These are phyloP conservation scores for Asterophora parasitica DNA, from an alignment of 768 basidiomycete genomes.

Conservation along the genomic window DNA sequence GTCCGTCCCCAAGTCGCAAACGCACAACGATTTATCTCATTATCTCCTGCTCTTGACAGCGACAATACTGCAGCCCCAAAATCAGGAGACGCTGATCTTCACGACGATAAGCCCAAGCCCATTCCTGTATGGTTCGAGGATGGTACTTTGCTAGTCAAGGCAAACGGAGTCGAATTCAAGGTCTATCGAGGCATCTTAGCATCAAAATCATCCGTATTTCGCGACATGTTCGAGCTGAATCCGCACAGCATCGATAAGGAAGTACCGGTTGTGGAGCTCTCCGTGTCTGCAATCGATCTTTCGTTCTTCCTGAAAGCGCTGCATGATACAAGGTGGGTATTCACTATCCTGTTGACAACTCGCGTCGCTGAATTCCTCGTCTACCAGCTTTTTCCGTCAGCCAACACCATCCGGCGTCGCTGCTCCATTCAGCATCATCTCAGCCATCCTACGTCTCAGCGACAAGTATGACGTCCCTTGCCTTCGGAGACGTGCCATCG, in stretches of 20 bases:
- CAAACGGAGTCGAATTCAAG: neutral
- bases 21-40: no score
- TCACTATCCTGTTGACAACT: neutral
- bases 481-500: conserved; percentile 6
- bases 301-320: conserved; percentile 8
- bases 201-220: neutral
- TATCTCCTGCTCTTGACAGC: no score
- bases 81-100: no score
- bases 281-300: conserved; percentile 1
- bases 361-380: neutral
- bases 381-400: conserved; percentile 8
- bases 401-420: neutral
- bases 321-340: conserved; percentile 4
- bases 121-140: conserved; percentile 1
- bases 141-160: neutral
- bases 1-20: no score
- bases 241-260: neutral
- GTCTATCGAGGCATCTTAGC: neutral
- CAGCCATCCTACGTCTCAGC: conserved; percentile 9
- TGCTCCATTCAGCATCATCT: neutral
- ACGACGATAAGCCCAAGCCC: neutral
- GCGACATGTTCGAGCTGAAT: neutral
- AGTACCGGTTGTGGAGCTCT: neutral
- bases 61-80: no score
- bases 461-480: conserved; percentile 8